These are phyloP conservation scores for Moesziomyces antarcticus DNA, from an alignment of 1,284 basidiomycete genomes.

Conservation along the genomic window DNA sequence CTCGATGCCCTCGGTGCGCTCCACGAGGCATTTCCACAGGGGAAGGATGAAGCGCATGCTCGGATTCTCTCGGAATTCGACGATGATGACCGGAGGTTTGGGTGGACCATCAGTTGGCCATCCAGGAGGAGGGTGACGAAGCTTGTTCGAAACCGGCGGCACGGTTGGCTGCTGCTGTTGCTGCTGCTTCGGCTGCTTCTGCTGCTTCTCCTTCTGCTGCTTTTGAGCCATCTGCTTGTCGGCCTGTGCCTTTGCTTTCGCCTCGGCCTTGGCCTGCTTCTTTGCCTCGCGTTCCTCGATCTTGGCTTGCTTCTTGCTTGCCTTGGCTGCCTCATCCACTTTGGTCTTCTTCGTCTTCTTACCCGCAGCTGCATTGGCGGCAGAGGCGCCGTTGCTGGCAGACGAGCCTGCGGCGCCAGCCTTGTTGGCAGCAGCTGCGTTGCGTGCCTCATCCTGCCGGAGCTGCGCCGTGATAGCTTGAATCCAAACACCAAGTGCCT, in stretches of 20 bases:
- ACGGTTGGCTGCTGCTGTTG: conserved; percentile 18
- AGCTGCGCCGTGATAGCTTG: conserved; percentile 53
- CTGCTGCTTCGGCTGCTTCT: conserved; percentile 22
- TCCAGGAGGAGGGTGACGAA: conserved; percentile 47
- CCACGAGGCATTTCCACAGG: conserved; percentile 59
- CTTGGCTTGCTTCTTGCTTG: conserved; percentile 52
- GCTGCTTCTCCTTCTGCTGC: conserved; percentile 43
- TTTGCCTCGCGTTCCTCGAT: conserved; percentile 51
- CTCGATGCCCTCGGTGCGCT: conserved; percentile 52
- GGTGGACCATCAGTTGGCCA: conserved; percentile 52
- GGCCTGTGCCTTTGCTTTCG: conserved; percentile 39
- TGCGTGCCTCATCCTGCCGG: conserved; percentile 45
- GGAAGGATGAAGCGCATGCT: conserved; percentile 63
- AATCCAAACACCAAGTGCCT: conserved; percentile 55
- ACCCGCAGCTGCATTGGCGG: conserved; percentile 24
- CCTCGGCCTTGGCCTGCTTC: conserved; percentile 51
- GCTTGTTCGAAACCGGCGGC: conserved; percentile 28
- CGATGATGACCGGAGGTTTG: conserved; percentile 61
- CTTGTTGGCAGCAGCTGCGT: conserved; percentile 39
- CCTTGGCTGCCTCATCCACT: conserved; percentile 39
- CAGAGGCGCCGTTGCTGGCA: conserved; percentile 9
- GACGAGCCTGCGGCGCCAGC: conserved; percentile 27
- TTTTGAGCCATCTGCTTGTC: conserved; percentile 35
- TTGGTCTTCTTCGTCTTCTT: conserved; percentile 52
- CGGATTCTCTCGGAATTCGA: conserved; percentile 66